A percentile compares a stretch with the other conserved stretches of the same genome.
These are phyloP conservation scores for Clavulina sp. DNA, from an alignment of 768 basidiomycete genomes.

Conservation along the genomic window DNA sequence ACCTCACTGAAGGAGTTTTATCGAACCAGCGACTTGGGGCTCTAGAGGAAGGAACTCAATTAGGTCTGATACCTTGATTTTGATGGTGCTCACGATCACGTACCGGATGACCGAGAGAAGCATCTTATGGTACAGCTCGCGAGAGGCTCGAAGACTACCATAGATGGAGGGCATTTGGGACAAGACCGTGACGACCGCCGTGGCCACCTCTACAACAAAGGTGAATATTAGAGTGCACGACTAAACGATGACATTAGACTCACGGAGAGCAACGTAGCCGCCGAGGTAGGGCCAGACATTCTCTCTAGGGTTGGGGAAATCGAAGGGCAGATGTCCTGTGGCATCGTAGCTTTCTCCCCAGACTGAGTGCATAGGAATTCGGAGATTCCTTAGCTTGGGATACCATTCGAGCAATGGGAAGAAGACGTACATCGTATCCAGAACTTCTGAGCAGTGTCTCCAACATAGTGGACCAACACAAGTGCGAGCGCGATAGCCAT, in stretches of 20 bases:
- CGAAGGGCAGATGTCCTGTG: not conserved
- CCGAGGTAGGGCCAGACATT: not conserved
- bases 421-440: slow-evolving; percentile 1
- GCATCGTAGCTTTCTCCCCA: slow-evolving; percentile 49
- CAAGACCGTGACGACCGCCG: not conserved
- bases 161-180: not conserved
- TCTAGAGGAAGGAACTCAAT: no score
- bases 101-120: slow-evolving; percentile 12
- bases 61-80: not conserved
- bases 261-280: slow-evolving; percentile 1
- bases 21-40: slow-evolving; percentile 15
- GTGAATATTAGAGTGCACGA: no score
- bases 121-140: slow-evolving; percentile 3
- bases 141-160: not conserved
- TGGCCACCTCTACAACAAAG: not conserved
- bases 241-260: no score
- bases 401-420: no score
- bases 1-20: slow-evolving; percentile 12
- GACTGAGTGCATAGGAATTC: slow-evolving; percentile 24
- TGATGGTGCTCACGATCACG: not conserved
- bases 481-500: not conserved
- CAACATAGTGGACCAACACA: not conserved
- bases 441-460: not conserved
- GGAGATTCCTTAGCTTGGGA: no score
- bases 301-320: not conserved